Conservation (phyloP, 2,329 filamentous ascomycete genomes). For the Pseudopithomyces maydicus region DNA sequence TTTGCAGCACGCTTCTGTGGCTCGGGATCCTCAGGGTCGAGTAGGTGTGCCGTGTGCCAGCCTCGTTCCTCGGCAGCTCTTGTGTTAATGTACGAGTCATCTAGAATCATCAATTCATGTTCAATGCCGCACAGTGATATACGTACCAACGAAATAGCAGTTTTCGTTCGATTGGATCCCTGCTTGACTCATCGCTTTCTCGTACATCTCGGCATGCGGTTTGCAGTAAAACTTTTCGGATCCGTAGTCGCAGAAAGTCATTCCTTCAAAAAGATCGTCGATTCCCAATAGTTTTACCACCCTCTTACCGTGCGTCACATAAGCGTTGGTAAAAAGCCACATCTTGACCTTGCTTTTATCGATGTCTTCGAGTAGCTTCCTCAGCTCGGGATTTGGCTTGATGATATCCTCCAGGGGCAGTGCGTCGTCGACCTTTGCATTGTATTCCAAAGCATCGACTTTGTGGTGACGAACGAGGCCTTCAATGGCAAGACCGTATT, state of each 20-base stretch:
- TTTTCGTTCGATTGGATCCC: constrained; percentile 69
- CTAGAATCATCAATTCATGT: constrained; percentile 50
- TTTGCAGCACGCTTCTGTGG: constrained; percentile 71
- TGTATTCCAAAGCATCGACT: constrained; percentile 94
- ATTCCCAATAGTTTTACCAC: constrained; percentile 82
- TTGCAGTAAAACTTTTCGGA: constrained; percentile 80
- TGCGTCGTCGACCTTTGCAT: constrained; percentile 91
- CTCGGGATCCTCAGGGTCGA: constrained; percentile 72
- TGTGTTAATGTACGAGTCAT: constrained; percentile 88
- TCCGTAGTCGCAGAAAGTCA: constrained; percentile 92
- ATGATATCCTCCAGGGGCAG: constrained; percentile 85
- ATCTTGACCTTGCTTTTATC: constrained; percentile 82
- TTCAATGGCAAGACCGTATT: constrained; percentile 96
- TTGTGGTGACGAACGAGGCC: constrained; percentile 92
- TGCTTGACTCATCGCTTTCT: constrained; percentile 86
- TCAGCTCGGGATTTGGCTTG: constrained; percentile 75
- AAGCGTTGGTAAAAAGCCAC: constrained; percentile 97
- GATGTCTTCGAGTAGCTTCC: constrained; percentile 78
- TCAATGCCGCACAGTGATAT: background rate
- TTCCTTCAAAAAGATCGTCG: constrained; percentile 89
- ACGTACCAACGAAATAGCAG: constrained; percentile 91
- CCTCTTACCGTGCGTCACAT: constrained; percentile 81
- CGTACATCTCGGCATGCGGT: constrained; percentile 80
- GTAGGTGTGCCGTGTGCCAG: constrained; percentile 84
- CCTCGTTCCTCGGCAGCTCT: constrained; percentile 76